Percentiles rank a stretch among this genome's conserved stretches.
Evolutionary conservation across 2,329 filamentous ascomycete species (phyloP).

Genomic region (Teratosphaeria destructans): DNA sequence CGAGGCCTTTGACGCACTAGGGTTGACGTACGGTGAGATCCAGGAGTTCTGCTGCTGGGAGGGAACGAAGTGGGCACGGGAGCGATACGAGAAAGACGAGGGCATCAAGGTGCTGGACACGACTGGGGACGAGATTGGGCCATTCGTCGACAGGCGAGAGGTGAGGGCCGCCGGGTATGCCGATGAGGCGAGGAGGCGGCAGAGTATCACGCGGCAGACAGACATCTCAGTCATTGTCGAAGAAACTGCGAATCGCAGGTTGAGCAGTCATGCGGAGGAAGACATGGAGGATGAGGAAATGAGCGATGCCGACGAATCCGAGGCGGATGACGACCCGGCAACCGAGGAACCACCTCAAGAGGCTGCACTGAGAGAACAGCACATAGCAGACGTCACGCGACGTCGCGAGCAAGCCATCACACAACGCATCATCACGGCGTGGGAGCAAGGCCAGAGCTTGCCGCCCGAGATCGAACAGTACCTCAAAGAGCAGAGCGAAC

Average conservation of each 20-base stretch:
- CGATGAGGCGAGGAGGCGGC: slow-evolving; percentile 11
- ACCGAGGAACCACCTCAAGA: slow-evolving; percentile 12
- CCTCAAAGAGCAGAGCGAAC: slow-evolving; percentile 26
- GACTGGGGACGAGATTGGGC: slow-evolving; percentile 55
- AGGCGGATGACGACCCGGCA: slow-evolving; percentile 5
- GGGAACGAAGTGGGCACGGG: slow-evolving; percentile 72
- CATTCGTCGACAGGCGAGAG: slow-evolving; percentile 41
- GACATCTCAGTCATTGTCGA: slow-evolving; percentile 24
- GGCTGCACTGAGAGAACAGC: slow-evolving; percentile 14
- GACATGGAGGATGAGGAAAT: slow-evolving; percentile 15
- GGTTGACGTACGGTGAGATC: slow-evolving; percentile 60
- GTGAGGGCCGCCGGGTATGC: slow-evolving; percentile 1
- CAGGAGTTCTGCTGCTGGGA: slow-evolving; percentile 68
- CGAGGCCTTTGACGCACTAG: slow-evolving; percentile 60
- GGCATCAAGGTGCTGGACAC: slow-evolving; percentile 61
- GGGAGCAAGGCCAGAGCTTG: slow-evolving; percentile 21
- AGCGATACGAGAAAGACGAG: slow-evolving; percentile 68
- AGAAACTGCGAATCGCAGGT: slow-evolving; percentile 6
- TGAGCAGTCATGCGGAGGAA: slow-evolving; percentile 9
- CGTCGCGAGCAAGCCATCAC: slow-evolving; percentile 19
- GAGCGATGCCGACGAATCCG: slow-evolving; percentile 10
- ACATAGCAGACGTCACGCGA: slow-evolving; percentile 16
- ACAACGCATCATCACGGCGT: slow-evolving; percentile 22
- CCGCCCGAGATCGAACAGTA: slow-evolving; percentile 26
- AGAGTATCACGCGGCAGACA: slow-evolving; percentile 24